These are phyloP conservation scores for Macaranga tanarius DNA, from an alignment of 441 rosid species.

Conservation along the genomic window DNA sequence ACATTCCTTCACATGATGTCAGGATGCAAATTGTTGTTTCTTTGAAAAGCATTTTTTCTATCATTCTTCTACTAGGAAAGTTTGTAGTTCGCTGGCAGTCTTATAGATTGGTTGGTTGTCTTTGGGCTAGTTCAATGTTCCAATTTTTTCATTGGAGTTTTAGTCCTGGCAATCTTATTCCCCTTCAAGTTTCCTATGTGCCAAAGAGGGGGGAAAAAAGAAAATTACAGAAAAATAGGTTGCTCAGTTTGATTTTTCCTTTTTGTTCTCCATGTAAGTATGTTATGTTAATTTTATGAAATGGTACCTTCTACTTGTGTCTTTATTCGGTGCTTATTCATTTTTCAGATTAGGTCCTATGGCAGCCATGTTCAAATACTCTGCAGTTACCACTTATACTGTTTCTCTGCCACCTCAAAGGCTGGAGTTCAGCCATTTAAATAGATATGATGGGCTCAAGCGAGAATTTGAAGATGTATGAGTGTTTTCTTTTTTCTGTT, in stretches of 20 bases:
- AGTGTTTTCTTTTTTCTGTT: slow-evolving; percentile 17
- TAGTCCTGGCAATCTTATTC: too few relatives aligned
- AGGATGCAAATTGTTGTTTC: not conserved
- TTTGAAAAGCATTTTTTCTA: not conserved
- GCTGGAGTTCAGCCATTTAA: slow-evolving; percentile 58
- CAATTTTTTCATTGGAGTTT: too few relatives aligned
- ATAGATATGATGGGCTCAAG: slow-evolving; percentile 52
- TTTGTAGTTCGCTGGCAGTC: too few relatives aligned
- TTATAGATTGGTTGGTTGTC: too few relatives aligned
- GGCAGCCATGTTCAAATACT: slow-evolving; percentile 88
- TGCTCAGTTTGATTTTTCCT: not conserved
- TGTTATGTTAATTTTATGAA: not conserved
- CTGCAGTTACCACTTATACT: slow-evolving; percentile 67
- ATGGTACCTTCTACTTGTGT: not conserved
- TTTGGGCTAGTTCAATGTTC: too few relatives aligned
- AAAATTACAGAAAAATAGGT: not conserved
- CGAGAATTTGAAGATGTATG: slow-evolving; percentile 62
- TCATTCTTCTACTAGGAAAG: not conserved
- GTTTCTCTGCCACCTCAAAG: slow-evolving; percentile 74
- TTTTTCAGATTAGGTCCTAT: slow-evolving; percentile 75
- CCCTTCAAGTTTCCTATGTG: too few relatives aligned
- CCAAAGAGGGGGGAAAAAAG: not conserved
- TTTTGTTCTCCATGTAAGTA: not conserved
- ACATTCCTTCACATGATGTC: not conserved
- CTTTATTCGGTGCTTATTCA: slow-evolving; percentile 5